Conservation (phyloP, 305 asterid species). For the Andrographis paniculata region DNA sequence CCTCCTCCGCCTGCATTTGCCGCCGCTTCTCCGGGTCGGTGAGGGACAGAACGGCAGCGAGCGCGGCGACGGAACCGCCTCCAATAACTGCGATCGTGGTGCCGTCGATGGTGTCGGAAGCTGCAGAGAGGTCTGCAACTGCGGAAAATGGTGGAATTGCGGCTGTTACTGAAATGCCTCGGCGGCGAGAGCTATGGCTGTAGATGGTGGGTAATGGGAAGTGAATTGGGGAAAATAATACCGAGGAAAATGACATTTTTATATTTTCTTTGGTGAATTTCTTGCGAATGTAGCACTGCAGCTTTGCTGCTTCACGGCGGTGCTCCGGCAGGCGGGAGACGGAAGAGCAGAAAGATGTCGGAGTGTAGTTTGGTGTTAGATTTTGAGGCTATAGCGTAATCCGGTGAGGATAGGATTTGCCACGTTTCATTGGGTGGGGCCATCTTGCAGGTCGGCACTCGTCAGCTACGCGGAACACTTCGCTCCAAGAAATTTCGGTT, state of each 20-base stretch:
- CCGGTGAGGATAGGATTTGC: slow-evolving; percentile 30
- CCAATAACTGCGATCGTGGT: slow-evolving; percentile 68
- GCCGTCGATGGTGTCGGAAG: slow-evolving; percentile 40
- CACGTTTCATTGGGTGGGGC: no score
- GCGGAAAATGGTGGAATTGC: slow-evolving; percentile 63
- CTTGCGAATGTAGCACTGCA: no score
- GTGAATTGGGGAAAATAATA: slow-evolving; percentile 37
- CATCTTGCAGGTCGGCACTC: no score
- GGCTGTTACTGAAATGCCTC: slow-evolving; percentile 30
- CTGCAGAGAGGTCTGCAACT: slow-evolving; percentile 42
- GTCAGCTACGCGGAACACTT: no score
- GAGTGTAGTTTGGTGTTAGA: not conserved
- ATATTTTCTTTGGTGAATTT: not conserved
- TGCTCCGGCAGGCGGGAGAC: slow-evolving; percentile 20
- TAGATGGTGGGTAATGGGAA: slow-evolving; percentile 23
- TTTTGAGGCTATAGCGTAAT: slow-evolving; percentile 26
- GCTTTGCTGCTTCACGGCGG: not conserved
- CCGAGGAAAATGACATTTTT: slow-evolving; percentile 54
- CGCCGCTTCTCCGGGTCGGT: slow-evolving; percentile 82
- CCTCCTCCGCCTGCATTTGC: slow-evolving; percentile 81
- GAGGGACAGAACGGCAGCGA: slow-evolving; percentile 71
- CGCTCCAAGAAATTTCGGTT: no score
- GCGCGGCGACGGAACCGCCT: slow-evolving; percentile 68
- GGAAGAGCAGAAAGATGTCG: slow-evolving; percentile 9
- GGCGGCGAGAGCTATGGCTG: slow-evolving; percentile 24